Evolutionary conservation across 352 stramenopile species (phyloP), one percentile per base, ranked within the genome.

Genomic region (Pythium periplocum): DNA sequence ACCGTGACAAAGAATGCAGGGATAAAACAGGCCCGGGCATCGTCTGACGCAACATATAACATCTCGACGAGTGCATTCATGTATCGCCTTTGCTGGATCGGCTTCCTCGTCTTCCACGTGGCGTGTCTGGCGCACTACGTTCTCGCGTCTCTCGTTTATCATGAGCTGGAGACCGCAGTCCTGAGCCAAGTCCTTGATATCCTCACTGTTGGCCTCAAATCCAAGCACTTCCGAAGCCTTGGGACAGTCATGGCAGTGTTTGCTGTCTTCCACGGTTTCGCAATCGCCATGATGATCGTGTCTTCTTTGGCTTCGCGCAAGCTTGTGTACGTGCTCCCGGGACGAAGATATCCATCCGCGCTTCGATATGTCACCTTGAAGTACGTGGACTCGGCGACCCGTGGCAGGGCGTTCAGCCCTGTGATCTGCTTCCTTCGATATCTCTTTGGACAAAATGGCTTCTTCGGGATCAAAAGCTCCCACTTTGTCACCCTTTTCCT

Each of bases 401-500:
- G 17, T 26, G 17, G 17, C 17, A 26, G 17, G 17, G 17, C 17
- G 17, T 26, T 26, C 17, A 26, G 17, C 17, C 17, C 17, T 26
- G 17, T 26, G 17, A 26, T 26, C 17, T 0, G 17, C 17, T 26
- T 26, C 17, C 17, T 26, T 26, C 17, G 17, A 26, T 11, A 6
- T 11, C 43, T 48, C 6, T 48, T 31, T n/a, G 43, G 43, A 31
- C 43, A 48, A 48, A 8, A 30, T 48, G 43, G 43, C 9, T 30
- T 48, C 43, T 48, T 48, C 17, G 9, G 17, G 9, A 48, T 48
- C 17, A 30, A 48, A 48, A 30, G 43, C 43, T 31, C 9, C 9
- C 43, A 48, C 17, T 48, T 48, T 31, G 43, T 31, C 43, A 31
- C 43, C 10, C 9, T 48, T n/a, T 48, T 48, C 43, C 9, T 9